Percentiles rank a stretch among this genome's conserved stretches.
Evolutionary conservation across 805 yeast species (phyloP).

Genomic region (Metschnikowia gruessii): DNA sequence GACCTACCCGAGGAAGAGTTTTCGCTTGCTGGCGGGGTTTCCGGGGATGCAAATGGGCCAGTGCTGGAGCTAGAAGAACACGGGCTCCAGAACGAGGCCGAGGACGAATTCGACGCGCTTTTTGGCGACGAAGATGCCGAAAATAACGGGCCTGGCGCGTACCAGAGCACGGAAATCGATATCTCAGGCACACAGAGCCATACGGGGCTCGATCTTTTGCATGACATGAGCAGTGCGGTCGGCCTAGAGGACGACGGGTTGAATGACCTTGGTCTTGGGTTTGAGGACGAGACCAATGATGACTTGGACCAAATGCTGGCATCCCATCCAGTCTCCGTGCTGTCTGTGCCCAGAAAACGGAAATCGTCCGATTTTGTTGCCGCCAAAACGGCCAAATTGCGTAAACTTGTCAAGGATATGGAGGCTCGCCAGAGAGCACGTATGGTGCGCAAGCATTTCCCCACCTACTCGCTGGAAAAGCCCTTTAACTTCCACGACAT

Average conservation of each 20-base stretch:
- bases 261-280: constrained; percentile 19
- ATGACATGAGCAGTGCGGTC: constrained; percentile 12
- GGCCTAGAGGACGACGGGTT: constrained; percentile 23
- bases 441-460: constrained; percentile 51
- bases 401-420: constrained; percentile 26
- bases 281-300: constrained; percentile 23
- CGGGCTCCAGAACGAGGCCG: constrained; percentile 32
- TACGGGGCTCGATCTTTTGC: constrained; percentile 18
- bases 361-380: constrained; percentile 19
- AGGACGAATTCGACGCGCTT: constrained; percentile 40
- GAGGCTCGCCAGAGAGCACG: constrained; percentile 27
- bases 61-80: constrained; percentile 17
- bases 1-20: constrained; percentile 16
- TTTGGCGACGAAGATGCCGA: constrained; percentile 29
- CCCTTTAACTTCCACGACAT: constrained; percentile 63
- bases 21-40: neutral
- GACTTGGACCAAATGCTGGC: neutral
- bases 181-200: constrained; percentile 3
- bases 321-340: neutral
- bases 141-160: constrained; percentile 22
- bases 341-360: constrained; percentile 9
- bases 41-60: neutral
- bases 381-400: constrained; percentile 30
- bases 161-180: neutral
- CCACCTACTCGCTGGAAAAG: constrained; percentile 54